Percentiles rank a stretch among this genome's conserved stretches.
phyloP scores from a whole-genome alignment of 2,329 filamentous ascomycete genomes.

The Cladosporium cucumerinum region DNA sequence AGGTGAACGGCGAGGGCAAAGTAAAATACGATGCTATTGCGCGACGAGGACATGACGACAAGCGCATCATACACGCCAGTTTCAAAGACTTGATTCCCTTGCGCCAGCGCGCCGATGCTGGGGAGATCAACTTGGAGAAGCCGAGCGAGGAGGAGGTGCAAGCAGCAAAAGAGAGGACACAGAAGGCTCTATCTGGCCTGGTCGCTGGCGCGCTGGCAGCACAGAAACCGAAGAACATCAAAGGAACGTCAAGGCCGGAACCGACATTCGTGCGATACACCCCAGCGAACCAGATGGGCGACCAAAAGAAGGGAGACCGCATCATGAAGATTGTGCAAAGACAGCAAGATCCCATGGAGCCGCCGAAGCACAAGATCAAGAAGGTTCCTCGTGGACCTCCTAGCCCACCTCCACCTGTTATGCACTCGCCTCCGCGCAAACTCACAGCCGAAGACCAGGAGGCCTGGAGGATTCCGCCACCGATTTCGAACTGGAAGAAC shows the following conservation, averaged over 20 bases:
- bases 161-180: conserved; percentile 81
- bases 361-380: conserved; percentile 98
- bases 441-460: conserved; percentile 96
- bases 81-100: conserved; percentile 97
- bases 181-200: conserved; percentile 75
- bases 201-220: conserved; percentile 83
- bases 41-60: conserved; percentile 78
- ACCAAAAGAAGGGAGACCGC: conserved; percentile 81
- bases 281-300: conserved; percentile 94
- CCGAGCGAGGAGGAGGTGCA: conserved; percentile 81
- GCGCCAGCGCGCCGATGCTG: conserved; percentile 85
- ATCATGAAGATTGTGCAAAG: conserved; percentile 98
- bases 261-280: conserved; percentile 95
- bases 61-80: conserved; percentile 83
- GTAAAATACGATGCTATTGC: conserved; percentile 97
- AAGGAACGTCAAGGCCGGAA: conserved; percentile 73
- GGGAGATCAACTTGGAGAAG: conserved; percentile 81
- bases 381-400: conserved; percentile 93
- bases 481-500: conserved; percentile 99
- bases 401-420: conserved; percentile 85
- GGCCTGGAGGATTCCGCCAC: conserved; percentile 86
- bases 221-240: conserved; percentile 94
- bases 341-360: conserved; percentile 92
- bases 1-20: conserved; percentile 87
- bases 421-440: conserved; percentile 92